A percentile compares a stretch with the other conserved stretches of the same genome.
Conservation (phyloP, 805 yeast genomes). For the Lachancea kluyveri region DNA sequence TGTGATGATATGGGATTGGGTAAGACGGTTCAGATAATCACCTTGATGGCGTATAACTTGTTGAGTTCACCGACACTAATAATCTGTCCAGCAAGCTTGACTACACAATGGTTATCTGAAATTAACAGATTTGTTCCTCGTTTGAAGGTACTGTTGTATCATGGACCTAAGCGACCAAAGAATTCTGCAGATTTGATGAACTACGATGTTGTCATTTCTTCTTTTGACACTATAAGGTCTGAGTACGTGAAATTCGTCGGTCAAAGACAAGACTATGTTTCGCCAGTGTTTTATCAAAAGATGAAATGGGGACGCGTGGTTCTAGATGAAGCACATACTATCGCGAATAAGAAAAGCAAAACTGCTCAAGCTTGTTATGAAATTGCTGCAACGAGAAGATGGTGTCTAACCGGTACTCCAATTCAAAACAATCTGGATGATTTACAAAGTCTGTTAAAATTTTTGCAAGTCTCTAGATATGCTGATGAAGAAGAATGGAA, state of each 20-base stretch:
- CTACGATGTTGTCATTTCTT: slow-evolving; percentile 61
- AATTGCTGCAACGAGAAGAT: slow-evolving; percentile 34
- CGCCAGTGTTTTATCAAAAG: slow-evolving; percentile 31
- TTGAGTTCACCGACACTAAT: slow-evolving; percentile 41
- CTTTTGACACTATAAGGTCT: slow-evolving; percentile 52
- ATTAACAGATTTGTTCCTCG: slow-evolving; percentile 44
- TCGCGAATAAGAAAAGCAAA: slow-evolving; percentile 37
- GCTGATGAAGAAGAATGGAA: slow-evolving; percentile 19
- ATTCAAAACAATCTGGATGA: slow-evolving; percentile 43
- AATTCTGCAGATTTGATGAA: slow-evolving; percentile 35
- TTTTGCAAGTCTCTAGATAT: slow-evolving; percentile 22
- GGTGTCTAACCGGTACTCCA: slow-evolving; percentile 53
- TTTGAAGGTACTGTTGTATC: slow-evolving; percentile 46
- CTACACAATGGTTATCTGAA: slow-evolving; percentile 71
- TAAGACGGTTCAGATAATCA: slow-evolving; percentile 63
- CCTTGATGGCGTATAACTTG: slow-evolving; percentile 34
- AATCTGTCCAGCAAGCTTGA: slow-evolving; percentile 68
- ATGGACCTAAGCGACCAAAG: slow-evolving; percentile 36
- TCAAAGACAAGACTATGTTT: background rate
- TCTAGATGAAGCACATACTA: slow-evolving; percentile 49
- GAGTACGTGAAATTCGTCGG: slow-evolving; percentile 21
- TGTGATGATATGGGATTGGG: slow-evolving; percentile 88
- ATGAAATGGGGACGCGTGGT: slow-evolving; percentile 40
- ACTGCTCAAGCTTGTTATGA: slow-evolving; percentile 31
- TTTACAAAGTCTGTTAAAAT: slow-evolving; percentile 36